A percentile compares a stretch with the other conserved stretches of the same genome.
Conservation (phyloP, 2,329 filamentous ascomycete species). For the Alternaria arbusti region DNA sequence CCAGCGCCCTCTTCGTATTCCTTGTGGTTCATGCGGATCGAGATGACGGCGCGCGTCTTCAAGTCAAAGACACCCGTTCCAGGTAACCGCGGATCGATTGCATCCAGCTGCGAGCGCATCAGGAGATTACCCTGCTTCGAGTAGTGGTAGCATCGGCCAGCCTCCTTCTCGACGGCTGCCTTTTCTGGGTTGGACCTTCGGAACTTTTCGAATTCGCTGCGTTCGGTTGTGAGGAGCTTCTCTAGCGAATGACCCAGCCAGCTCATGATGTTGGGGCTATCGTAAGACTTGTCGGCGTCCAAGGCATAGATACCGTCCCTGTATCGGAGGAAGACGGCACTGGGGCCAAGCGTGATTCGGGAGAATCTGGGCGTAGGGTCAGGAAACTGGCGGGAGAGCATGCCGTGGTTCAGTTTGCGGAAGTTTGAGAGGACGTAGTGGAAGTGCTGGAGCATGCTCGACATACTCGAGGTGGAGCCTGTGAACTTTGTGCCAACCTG, state of each 20-base stretch:
- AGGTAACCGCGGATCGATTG: conserved; percentile 82
- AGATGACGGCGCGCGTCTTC: conserved; percentile 90
- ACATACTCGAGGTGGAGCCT: conserved; percentile 98
- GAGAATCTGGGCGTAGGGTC: conserved; percentile 73
- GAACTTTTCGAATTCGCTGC: conserved; percentile 85
- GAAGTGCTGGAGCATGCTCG: conserved; percentile 83
- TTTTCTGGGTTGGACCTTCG: conserved; percentile 63
- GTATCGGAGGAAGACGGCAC: conserved; percentile 79
- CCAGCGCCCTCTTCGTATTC: conserved; percentile 77
- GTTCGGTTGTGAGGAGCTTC: conserved; percentile 85
- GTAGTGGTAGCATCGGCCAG: conserved; percentile 73
- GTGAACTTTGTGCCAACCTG: conserved; percentile 78
- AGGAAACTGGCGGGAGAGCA: conserved; percentile 71
- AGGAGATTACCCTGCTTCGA: conserved; percentile 85
- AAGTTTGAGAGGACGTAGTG: conserved; percentile 89
- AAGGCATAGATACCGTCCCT: conserved; percentile 90
- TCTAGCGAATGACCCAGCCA: conserved; percentile 97
- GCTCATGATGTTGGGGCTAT: conserved; percentile 82
- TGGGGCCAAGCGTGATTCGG: conserved; percentile 71
- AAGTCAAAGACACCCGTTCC: conserved; percentile 95
- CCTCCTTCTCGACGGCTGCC: conserved; percentile 71
- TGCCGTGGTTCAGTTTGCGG: conserved; percentile 71
- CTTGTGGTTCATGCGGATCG: conserved; percentile 83
- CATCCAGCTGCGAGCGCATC: conserved; percentile 94
- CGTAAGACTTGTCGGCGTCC: conserved; percentile 92